A percentile compares a stretch with the other conserved stretches of the same genome.
phyloP scores from a whole-genome alignment of 768 basidiomycete species.

The Tylopilus sp. region DNA sequence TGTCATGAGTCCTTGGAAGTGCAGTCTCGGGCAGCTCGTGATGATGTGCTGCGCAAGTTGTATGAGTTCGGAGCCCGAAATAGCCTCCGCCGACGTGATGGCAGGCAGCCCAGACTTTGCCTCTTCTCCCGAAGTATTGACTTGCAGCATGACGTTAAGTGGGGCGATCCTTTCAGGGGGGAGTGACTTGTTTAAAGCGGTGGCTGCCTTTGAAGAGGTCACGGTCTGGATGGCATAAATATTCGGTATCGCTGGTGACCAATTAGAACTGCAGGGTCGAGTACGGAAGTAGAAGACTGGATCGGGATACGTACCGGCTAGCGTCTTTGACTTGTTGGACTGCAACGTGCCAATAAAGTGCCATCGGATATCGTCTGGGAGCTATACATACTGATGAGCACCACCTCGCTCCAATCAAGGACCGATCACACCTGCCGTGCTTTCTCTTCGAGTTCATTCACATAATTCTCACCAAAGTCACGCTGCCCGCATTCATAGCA shows the following conservation, averaged over 20 bases:
- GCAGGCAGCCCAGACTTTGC: constrained; percentile 83
- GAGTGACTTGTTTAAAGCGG: constrained; percentile 71
- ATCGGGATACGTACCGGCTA: constrained; percentile 57
- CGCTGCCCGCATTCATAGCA: constrained; percentile 79
- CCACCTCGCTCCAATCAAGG: background rate
- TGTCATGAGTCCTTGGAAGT: constrained; percentile 90
- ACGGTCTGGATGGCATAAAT: constrained; percentile 85
- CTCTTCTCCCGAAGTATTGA: constrained; percentile 95
- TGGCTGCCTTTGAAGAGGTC: constrained; percentile 76
- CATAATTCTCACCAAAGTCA: constrained; percentile 98
- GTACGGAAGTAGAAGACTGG: background rate
- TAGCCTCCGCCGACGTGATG: constrained; percentile 37
- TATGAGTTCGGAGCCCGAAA: constrained; percentile 47
- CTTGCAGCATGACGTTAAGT: constrained; percentile 83
- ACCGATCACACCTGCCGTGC: constrained; percentile 54
- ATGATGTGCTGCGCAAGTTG: constrained; percentile 72
- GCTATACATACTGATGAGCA: constrained; percentile 40
- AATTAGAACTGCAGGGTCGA: constrained; percentile 5
- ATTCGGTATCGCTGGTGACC: constrained; percentile 73
- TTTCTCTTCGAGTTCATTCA: constrained; percentile 88
- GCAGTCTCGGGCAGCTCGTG: constrained; percentile 66
- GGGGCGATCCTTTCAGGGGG: constrained; percentile 50
- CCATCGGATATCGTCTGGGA: constrained; percentile 89
- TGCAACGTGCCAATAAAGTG: constrained; percentile 96
- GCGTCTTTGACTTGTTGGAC: constrained; percentile 88